Evolutionary conservation across 129 eudicot genomes (phyloP).

Genomic region (Chrysanthemum lavandulifolium): DNA sequence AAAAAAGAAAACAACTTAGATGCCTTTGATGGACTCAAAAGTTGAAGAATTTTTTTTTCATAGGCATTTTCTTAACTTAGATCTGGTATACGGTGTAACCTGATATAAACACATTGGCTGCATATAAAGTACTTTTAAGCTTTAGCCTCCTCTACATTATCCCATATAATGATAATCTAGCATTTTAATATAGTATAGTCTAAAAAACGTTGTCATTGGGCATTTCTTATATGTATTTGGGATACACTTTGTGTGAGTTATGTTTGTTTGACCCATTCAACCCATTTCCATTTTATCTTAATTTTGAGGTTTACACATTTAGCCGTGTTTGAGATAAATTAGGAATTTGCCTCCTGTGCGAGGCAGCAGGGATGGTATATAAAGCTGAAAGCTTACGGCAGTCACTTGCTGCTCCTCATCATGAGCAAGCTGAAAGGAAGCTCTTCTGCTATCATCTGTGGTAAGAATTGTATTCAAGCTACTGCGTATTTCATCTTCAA

Average conservation of each 20-base stretch:
- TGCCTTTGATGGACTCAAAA: too few relatives aligned
- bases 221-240: neutral
- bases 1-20: too few relatives aligned
- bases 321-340: neutral
- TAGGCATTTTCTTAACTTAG: too few relatives aligned
- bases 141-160: too few relatives aligned
- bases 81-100: too few relatives aligned
- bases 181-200: too few relatives aligned
- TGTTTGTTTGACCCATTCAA: neutral
- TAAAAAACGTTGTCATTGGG: too few relatives aligned
- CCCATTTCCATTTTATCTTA: neutral
- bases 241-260: constrained; percentile 11
- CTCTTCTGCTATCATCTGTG: constrained; percentile 84
- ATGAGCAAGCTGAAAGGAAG: constrained; percentile 74
- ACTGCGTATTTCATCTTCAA: constrained; percentile 68
- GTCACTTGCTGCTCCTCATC: constrained; percentile 93
- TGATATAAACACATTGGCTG: too few relatives aligned
- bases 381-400: constrained; percentile 54
- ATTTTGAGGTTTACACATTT: neutral
- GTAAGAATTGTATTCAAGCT: constrained; percentile 63
- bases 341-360: neutral
- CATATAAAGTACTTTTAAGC: too few relatives aligned
- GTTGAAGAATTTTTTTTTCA: too few relatives aligned
- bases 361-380: constrained; percentile 1
- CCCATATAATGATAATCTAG: too few relatives aligned